These are phyloP conservation scores for Colletotrichum sp. DNA, from an alignment of 2,329 filamentous ascomycete genomes.

Conservation along the genomic window DNA sequence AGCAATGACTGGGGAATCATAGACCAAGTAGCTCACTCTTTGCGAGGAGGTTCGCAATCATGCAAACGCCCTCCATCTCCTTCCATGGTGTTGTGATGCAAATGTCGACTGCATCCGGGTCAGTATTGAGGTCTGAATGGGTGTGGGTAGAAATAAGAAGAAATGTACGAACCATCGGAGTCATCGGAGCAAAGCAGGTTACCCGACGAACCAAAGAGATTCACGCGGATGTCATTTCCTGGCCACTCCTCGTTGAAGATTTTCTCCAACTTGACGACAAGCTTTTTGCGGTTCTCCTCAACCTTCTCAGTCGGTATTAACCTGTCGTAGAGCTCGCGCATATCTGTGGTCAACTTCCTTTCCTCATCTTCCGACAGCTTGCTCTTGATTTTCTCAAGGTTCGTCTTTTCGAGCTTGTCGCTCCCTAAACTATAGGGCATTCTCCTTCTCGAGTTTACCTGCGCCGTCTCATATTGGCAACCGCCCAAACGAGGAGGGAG, in stretches of 20 bases:
- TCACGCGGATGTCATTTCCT: conserved; percentile 84
- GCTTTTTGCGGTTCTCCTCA: conserved; percentile 73
- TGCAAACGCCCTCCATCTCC: conserved; percentile 87
- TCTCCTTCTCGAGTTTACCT: conserved; percentile 80
- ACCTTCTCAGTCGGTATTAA: conserved; percentile 84
- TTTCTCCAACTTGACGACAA: conserved; percentile 87
- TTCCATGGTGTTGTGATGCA: conserved; percentile 94
- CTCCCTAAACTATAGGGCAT: conserved; percentile 93
- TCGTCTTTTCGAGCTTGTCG: conserved; percentile 75
- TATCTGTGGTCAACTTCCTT: conserved; percentile 77
- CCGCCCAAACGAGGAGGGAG: conserved; percentile 62
- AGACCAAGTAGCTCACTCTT: conserved; percentile 67
- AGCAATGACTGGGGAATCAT: not conserved
- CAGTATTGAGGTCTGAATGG: conserved; percentile 25
- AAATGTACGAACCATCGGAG: conserved; percentile 77
- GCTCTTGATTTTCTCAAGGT: conserved; percentile 74
- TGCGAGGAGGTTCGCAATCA: conserved; percentile 84
- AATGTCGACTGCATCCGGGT: conserved; percentile 77
- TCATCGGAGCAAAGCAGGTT: conserved; percentile 94
- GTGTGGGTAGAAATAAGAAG: not conserved
- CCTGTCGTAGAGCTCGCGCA: conserved; percentile 83
- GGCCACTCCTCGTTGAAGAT: conserved; percentile 93
- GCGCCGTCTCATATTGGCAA: conserved; percentile 89
- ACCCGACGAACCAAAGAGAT: conserved; percentile 97
- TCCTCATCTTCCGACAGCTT: conserved; percentile 76